Evolutionary conservation across 352 stramenopile genomes (phyloP), one percentile per base, ranked within the genome.

Genomic region (Sclerospora graminicola): DNA sequence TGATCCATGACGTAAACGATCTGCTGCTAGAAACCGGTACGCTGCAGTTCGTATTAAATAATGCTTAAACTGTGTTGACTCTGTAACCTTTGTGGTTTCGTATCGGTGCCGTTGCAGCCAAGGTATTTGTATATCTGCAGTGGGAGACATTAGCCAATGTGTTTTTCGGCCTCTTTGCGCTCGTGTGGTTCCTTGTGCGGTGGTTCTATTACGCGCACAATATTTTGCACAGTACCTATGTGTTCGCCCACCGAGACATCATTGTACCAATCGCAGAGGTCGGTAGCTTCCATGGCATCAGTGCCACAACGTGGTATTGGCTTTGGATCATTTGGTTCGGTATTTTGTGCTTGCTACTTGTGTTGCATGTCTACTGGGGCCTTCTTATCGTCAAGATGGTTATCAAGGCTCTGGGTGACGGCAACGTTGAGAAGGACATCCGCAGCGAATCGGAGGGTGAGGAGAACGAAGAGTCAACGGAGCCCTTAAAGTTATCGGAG

Each of bases 1-100:
- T 87, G 61, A 84, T 89, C 52, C 77, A 87, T 61, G 77, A 89
- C 41, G 58, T 86, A 26, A 86, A 86, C 44, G 77, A 89, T 37
- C 55, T 89, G 39, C 57, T 87, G 48, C 69, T 89, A 2, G 57
- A 66, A 37, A 63, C 55, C 14, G 60, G 57, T 59, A 45, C 34
- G 45, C 1, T 43, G 18, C 18, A 14, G 13, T 30, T 33, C 34
- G 10, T 11, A 13, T 39, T 11, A 9, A 24, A 6, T 9, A 4
- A 36, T 36, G 31, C 3, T 18, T 20, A 15, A 20, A 9, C 13
- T 1, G 20, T 24, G 14, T 11, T 19, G 14, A 38, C 32, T 19
- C 30, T 33, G 6, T 21, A 23, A 16, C 23, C 13, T n/a, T 19
- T 10, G 2, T n/a, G 16, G 14, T 19, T 20, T 13, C 5, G 19